Percentiles rank a stretch among this genome's conserved stretches.
Evolutionary conservation across 2,329 filamentous ascomycete genomes (phyloP).

Genomic region (Chrysoporthe puriensis): DNA sequence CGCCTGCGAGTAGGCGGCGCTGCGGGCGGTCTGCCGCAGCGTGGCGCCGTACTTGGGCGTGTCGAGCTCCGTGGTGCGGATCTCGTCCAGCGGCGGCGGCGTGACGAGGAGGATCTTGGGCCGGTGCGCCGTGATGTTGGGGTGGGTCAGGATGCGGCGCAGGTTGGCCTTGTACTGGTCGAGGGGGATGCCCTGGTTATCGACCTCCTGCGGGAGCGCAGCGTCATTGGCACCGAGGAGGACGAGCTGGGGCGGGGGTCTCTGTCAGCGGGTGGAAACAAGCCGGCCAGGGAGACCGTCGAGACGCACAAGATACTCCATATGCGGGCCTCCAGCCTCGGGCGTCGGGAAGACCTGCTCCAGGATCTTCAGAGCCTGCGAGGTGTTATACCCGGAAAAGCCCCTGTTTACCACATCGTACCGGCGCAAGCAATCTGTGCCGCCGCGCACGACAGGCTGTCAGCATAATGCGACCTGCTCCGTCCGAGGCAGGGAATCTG

Average conservation of each 20-base stretch:
- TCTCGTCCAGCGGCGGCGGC: constrained; percentile 82
- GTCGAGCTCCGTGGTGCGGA: constrained; percentile 59
- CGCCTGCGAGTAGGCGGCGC: constrained; percentile 60
- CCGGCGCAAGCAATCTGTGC: constrained; percentile 70
- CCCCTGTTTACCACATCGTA: constrained; percentile 90
- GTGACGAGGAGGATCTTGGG: constrained; percentile 78
- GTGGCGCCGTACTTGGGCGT: constrained; percentile 32
- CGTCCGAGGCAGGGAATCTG: background rate
- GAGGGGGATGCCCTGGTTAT: constrained; percentile 78
- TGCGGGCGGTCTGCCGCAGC: constrained; percentile 50
- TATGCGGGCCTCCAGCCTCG: constrained; percentile 56
- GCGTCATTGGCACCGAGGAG: constrained; percentile 94
- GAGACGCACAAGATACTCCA: constrained; percentile 67
- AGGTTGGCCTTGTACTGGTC: constrained; percentile 76
- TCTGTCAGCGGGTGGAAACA: constrained; percentile 30
- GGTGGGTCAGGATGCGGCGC: constrained; percentile 71
- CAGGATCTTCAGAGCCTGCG: constrained; percentile 71
- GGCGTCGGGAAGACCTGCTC: constrained; percentile 72
- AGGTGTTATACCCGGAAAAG: constrained; percentile 83
- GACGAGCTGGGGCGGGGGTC: constrained; percentile 58
- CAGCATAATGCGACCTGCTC: background rate
- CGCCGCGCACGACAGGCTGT: background rate
- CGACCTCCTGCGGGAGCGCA: constrained; percentile 63
- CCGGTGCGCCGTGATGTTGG: constrained; percentile 68
- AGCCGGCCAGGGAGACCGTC: background rate